Evolutionary conservation across 2,329 filamentous ascomycete species (phyloP), one percentile per base, ranked within the genome.

Genomic region (Colletotrichum musae): DNA sequence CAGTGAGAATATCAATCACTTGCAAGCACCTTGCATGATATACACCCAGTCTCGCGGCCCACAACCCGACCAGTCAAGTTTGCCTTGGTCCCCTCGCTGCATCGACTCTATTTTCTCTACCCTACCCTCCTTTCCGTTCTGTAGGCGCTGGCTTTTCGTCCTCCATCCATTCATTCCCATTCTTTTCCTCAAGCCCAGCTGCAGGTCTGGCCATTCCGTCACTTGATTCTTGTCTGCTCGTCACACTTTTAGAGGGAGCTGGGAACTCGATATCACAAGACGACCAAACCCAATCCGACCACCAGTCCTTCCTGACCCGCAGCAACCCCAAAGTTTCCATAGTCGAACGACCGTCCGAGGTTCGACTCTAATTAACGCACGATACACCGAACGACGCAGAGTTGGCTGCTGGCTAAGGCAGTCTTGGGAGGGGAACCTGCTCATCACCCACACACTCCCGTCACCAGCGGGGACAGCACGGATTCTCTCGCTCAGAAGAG

Each of bases 91-190:
- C 63, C 32, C 63, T 61, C 67, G 62, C 51, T 68, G 60, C 65
- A 58, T 48, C 62, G 45, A 67, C 52, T 70, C 68, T 70, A 62
- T 64, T 68, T 70, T 56, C 64, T 70, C 68, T 68, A 68, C 58
- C 68, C 64, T 51, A 54, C 58, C 60, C 53, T 65, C 69, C 68
- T 57, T 68, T 71, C 66, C 69, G 65, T 68, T 69, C 71, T 59
- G 70, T 75, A 75, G 74, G 73, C 74, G 74, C 74, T 74, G 74
- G 74, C 70, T 72, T 71, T 68, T 74, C 71, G 70, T 74, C 72
- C 64, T 73, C 57, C 71, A 71, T 74, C 74, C 74, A 76, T 73
- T 74, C 72, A 72, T 73, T 73, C 72, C 58, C 64, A 58, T 58
- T 64, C 65, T 54, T 56, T 72, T 58, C 59, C 56, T 54, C 60